Evolutionary conservation across 2,329 filamentous ascomycete species (phyloP).

Genomic region (Phyllosticta capitalensis): DNA sequence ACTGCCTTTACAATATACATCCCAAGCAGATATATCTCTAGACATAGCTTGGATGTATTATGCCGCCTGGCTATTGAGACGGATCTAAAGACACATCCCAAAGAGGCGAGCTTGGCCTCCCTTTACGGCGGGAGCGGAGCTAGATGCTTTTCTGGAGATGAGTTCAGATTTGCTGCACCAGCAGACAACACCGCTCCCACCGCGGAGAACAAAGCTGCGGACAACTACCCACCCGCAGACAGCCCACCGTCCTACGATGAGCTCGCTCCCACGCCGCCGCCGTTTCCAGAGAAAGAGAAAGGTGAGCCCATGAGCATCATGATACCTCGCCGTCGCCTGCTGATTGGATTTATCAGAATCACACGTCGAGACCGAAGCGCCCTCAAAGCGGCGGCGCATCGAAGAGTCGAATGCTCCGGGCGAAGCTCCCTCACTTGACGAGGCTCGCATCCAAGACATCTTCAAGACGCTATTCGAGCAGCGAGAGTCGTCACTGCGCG

Average conservation of each 20-base stretch:
- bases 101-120: neutral
- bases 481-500: neutral
- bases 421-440: no score
- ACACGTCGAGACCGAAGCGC: neutral
- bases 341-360: neutral
- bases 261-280: neutral
- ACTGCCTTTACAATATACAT: neutral
- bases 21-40: neutral
- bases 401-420: neutral
- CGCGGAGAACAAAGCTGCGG: neutral
- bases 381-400: neutral
- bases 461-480: neutral
- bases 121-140: neutral
- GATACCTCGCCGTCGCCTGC: neutral
- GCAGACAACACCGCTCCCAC: no score
- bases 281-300: neutral
- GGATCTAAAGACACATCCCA: neutral
- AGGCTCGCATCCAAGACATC: neutral
- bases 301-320: neutral
- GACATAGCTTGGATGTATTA: neutral
- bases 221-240: neutral
- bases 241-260: constrained; percentile 4
- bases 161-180: neutral
- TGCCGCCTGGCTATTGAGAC: neutral
- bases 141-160: neutral